phyloP scores from a whole-genome alignment of 257 asterid genomes.

The Solanum sejunctum region DNA sequence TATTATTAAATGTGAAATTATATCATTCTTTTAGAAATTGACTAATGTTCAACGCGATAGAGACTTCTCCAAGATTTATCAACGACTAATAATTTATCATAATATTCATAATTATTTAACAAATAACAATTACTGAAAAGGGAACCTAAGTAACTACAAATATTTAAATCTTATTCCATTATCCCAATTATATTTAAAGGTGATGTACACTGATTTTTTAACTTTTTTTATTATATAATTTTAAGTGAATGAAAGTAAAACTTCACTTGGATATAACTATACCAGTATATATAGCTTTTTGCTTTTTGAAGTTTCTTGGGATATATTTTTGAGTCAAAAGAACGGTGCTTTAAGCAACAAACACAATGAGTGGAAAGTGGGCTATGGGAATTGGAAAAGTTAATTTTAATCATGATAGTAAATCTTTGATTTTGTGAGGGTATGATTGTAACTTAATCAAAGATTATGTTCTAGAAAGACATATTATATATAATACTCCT shows the following conservation, averaged over 20 bases:
- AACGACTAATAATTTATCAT: not conserved
- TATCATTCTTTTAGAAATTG: too few species aligned
- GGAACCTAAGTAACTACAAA: too few species aligned
- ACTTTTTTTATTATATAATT: too few species aligned
- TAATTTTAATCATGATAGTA: not conserved
- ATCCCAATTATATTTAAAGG: too few species aligned
- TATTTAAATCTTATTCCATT: too few species aligned
- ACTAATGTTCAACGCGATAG: not conserved
- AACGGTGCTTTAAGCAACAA: slow-evolving; percentile 64
- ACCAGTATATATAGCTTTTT: not conserved
- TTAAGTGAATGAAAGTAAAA: not conserved
- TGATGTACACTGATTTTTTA: not conserved
- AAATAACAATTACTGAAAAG: too few species aligned
- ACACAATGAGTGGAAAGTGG: slow-evolving; percentile 54
- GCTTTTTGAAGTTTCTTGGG: not conserved
- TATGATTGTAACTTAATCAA: not conserved
- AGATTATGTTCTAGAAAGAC: not conserved
- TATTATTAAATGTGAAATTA: too few species aligned
- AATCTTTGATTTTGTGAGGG: not conserved
- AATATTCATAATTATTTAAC: too few species aligned
- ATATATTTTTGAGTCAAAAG: not conserved
- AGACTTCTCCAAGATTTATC: not conserved
- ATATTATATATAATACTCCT: too few species aligned
- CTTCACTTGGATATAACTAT: not conserved
- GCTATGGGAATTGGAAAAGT: slow-evolving; percentile 16